Evolutionary conservation across 2,329 filamentous ascomycete genomes (phyloP).

Genomic region (Fusarium denticulatum): DNA sequence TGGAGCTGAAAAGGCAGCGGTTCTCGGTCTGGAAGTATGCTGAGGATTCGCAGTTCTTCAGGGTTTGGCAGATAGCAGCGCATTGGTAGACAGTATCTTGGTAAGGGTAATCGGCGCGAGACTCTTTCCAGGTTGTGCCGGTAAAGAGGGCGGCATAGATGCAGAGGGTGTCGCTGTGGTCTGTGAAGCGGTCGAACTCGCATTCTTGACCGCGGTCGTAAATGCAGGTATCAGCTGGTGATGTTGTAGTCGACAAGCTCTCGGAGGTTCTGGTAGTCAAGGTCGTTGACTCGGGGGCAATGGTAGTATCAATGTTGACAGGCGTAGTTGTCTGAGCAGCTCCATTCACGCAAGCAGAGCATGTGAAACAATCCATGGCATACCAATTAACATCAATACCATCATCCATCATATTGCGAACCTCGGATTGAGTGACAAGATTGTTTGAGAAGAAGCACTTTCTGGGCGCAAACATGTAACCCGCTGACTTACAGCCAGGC

Average conservation of each 20-base stretch:
- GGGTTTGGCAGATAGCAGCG: slow-evolving; percentile 6
- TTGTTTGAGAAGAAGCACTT: neutral
- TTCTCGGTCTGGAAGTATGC: slow-evolving; percentile 11
- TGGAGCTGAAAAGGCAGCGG: slow-evolving; percentile 7
- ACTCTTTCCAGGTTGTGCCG: neutral
- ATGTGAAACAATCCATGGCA: neutral
- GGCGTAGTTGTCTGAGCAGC: neutral
- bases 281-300: neutral
- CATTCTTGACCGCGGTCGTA: slow-evolving; percentile 10
- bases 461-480: neutral
- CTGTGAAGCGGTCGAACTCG: slow-evolving; percentile 8
- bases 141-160: neutral
- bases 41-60: neutral
- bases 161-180: slow-evolving; percentile 5
- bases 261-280: neutral
- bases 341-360: neutral
- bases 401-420: neutral
- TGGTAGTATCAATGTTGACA: neutral
- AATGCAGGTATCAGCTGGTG: neutral
- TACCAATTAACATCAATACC: neutral
- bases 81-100: slow-evolving; percentile 15
- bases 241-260: neutral
- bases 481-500: neutral
- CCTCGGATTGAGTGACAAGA: neutral
- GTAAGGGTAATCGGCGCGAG: slow-evolving; percentile 2